Conservation (phyloP, 306 rosid species). For the Lagenaria siceraria region DNA sequence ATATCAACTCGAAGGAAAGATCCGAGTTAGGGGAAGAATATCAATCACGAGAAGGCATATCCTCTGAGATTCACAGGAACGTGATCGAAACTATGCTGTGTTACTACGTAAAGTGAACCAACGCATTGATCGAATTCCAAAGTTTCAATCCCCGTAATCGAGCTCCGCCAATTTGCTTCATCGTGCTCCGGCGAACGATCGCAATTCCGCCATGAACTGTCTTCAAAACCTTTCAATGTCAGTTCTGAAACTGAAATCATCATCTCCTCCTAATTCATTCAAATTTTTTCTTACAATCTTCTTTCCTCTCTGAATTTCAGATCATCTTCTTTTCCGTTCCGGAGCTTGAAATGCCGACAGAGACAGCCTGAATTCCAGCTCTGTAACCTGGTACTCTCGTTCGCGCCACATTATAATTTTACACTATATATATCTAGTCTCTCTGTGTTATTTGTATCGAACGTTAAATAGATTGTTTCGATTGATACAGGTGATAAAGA, state of each 20-base stretch:
- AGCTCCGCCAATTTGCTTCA: not conserved
- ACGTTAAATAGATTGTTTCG: not conserved
- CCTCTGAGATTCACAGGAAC: not conserved
- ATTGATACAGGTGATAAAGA: conserved; percentile 30
- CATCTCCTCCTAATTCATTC: not conserved
- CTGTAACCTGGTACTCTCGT: conserved; percentile 26
- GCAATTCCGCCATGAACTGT: conserved; percentile 37
- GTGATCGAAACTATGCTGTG: not conserved
- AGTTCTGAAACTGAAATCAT: not conserved
- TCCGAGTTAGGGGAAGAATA: not conserved
- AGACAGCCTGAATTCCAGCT: conserved; percentile 15
- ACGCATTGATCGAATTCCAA: not conserved
- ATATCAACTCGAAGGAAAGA: not conserved
- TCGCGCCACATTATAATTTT: not conserved
- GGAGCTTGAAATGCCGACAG: conserved; percentile 22
- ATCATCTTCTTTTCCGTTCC: conserved; percentile 34
- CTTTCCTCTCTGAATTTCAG: conserved; percentile 27
- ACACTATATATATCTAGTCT: not conserved
- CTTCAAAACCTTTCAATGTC: conserved; percentile 54
- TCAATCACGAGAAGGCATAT: not conserved
- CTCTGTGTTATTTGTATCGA: not conserved
- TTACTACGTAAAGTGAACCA: not conserved
- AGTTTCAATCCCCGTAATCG: not conserved
- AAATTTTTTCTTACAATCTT: not conserved
- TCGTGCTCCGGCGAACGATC: not conserved